Percentiles rank a stretch among this genome's conserved stretches.
phyloP scores from a whole-genome alignment of 2,329 filamentous ascomycete species.

The Clarireedia hainanense region DNA sequence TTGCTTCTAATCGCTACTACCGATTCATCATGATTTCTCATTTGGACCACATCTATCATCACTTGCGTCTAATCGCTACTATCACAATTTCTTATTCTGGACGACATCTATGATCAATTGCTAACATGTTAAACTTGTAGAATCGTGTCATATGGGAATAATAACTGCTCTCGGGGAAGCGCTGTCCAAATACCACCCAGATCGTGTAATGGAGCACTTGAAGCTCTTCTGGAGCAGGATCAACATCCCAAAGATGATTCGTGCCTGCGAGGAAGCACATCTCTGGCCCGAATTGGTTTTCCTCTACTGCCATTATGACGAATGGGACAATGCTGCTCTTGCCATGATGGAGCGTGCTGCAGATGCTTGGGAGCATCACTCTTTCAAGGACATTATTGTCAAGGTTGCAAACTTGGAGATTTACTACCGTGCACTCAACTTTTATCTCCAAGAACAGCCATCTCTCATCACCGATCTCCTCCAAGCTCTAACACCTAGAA shows the following conservation, averaged over 20 bases:
- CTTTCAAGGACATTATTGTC: conserved; percentile 97
- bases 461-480: conserved; percentile 92
- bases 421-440: conserved; percentile 94
- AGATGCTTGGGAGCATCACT: conserved; percentile 98
- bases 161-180: conserved; percentile 92
- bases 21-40: background rate
- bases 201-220: conserved; percentile 95
- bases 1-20: too few species aligned
- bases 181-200: conserved; percentile 88
- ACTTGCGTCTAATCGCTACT: background rate
- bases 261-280: conserved; percentile 86
- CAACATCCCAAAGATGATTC: conserved; percentile 96
- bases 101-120: too few species aligned
- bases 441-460: conserved; percentile 96
- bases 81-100: too few species aligned
- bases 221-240: conserved; percentile 98
- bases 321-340: conserved; percentile 93
- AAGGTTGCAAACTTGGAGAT: conserved; percentile 99
- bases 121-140: too few species aligned
- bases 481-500: conserved; percentile 81
- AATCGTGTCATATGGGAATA: conserved; percentile 72
- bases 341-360: conserved; percentile 97
- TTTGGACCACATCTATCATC: background rate
- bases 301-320: conserved; percentile 96
- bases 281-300: conserved; percentile 97